Base-by-base conservation (phyloP, 352 stramenopile genomes). In the Phytophthora capsici region DNA sequence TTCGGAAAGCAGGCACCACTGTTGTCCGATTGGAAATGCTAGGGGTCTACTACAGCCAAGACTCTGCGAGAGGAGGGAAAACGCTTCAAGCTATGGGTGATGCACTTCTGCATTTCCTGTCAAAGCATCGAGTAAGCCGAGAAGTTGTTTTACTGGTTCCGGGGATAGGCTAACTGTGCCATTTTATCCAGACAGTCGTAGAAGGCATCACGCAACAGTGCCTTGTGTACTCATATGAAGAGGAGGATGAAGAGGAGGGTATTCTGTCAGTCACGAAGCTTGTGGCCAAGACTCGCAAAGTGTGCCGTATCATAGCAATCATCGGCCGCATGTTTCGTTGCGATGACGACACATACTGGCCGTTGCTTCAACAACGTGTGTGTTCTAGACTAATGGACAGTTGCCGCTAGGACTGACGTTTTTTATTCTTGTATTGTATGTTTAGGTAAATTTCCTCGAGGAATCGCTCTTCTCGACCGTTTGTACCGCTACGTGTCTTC, bases 1-100 rank as follows among this genome's bases (percentile, higher is more conserved):
- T 93, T 55, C 66, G 72, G 48, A 54, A 73, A 63, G 71, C 82
- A 20, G 85, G 85, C 6, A 87, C 81, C 9, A 63, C 66, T 2
- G 63, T 89, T 47, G 58, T 93, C 50, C 72, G 84, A n/a, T 65
- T 93, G 44, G 84, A 93, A 34, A 73, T 83, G 22, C 16, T 93
- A 44, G 80, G 73, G 25, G 75, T 79, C 6, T 93, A 86, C 46
- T 93, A 80, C 36, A 71, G 69, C 14, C 84, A 93, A 65, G 81
- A 90, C 56, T 64, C 84, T 14, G 60, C 57, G 12, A 66, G 84
- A 60, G 84, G 82, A 37, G 84, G 84, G 6, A 91, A 87, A 25
- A 89, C 78, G 2, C 62, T 86, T 23, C 82, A 93, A n/a, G 72
- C 75, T 5, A 74, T 90, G 45, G 80, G 78, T 22, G 60, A 86